Evolutionary conservation across 2,329 filamentous ascomycete species (phyloP), one percentile per base, ranked within the genome.

Genomic region (Aspergillus intermedius): DNA sequence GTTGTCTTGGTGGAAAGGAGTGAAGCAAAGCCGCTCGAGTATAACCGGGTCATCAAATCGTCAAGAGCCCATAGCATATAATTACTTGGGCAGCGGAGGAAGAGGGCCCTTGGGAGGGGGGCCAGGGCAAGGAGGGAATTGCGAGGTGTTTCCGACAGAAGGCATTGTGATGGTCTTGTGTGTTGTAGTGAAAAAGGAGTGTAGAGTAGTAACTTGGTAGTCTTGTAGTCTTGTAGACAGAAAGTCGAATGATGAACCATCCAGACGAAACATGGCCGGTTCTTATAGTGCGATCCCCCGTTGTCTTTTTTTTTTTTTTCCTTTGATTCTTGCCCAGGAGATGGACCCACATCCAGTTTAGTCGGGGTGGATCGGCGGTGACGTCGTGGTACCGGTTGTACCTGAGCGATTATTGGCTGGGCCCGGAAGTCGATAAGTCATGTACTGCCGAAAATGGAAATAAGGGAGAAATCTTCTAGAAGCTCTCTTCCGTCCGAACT

Each of bases 91-190:
- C 52, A 68, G 59, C 47, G 66, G 66, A 57, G 66, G 66, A 23
- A 68, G 60, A 61, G 66, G 66, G 45, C 66, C 66, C 64, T 66
- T 67, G 45, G 66, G 66, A 46, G 66, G 66, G 56, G 66, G 66
- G 35, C 66, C 66, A 4, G 66, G 66, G 60, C 66, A 68, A 47
- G 66, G 66, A 62, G 66, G 66, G 54, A 68, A 67, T 45, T 66
- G 63, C 41, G 56, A 49, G 48, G 60, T 52, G 45, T 60, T 54
- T 51, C 54, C 62, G 58, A 66, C 49, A 50, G 65, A 68, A 67
- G 65, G 65, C 65, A 68, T 68, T 46, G 50, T 64, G 59, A 45
- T 42, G 45, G 10, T 30, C 9, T 17, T 40, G 17, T 17, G n/a
- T 37, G 7, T 10, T 10, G 17, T 40, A 13, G 17, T 22, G 7